phyloP scores from a whole-genome alignment of 108 stramenopile species.

The Seminavis robusta region DNA sequence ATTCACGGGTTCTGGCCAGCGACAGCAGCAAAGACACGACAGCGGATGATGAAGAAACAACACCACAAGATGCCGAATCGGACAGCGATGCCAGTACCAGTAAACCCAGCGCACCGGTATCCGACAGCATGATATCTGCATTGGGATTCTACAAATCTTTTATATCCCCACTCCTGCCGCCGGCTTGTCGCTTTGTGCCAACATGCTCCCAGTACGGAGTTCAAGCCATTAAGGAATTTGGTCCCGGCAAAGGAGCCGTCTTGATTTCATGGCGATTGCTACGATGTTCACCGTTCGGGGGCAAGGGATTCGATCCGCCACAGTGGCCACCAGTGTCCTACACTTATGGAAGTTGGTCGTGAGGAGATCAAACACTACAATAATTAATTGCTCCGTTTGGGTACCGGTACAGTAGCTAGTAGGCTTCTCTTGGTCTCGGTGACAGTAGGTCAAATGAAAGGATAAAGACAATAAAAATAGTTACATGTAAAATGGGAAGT shows the following conservation, averaged over 20 bases:
- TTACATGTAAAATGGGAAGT: too few relatives aligned
- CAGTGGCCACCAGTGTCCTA: conserved; percentile 78
- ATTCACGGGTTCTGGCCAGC: too few relatives aligned
- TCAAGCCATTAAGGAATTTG: conserved; percentile 80
- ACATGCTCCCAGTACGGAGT: conserved; percentile 87
- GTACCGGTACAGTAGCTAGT: too few relatives aligned
- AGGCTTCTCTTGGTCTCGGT: too few relatives aligned
- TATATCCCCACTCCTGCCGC: conserved; percentile 81
- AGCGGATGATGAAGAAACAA: not conserved
- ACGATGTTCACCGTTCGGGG: conserved; percentile 81
- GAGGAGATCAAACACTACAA: too few relatives aligned
- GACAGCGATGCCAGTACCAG: not conserved
- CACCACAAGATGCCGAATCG: not conserved
- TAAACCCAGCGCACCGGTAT: too few relatives aligned
- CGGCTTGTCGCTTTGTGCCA: conserved; percentile 86
- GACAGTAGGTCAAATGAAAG: too few relatives aligned
- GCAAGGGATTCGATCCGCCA: conserved; percentile 89
- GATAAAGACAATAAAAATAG: too few relatives aligned
- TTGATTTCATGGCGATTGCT: conserved; percentile 79
- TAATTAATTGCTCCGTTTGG: too few relatives aligned
- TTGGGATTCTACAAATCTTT: conserved; percentile 83
- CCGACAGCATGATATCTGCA: conserved; percentile 60
- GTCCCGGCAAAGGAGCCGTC: conserved; percentile 68
- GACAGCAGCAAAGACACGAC: too few relatives aligned
- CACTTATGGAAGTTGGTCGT: conserved; percentile 67